Evolutionary conservation across 768 basidiomycete genomes (phyloP).

Genomic region (Paxillus rubicundulus): DNA sequence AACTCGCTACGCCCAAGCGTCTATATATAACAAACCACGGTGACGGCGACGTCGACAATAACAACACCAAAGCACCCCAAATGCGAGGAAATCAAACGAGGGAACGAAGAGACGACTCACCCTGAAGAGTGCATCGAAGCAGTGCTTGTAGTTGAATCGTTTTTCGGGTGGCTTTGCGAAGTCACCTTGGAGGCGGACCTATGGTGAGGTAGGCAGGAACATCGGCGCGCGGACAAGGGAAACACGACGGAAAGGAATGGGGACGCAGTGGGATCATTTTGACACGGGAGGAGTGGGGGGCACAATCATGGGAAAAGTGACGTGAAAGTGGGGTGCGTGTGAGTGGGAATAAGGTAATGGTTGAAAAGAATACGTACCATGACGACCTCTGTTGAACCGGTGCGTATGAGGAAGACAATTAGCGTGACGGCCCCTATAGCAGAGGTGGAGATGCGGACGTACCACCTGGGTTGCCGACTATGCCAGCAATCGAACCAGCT

Average conservation of each 20-base stretch:
- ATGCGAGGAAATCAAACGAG: neutral
- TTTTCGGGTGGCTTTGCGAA: conserved; percentile 87
- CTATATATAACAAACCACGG: neutral
- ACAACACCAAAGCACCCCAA: neutral
- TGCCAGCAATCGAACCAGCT: conserved; percentile 85
- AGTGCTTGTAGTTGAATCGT: conserved; percentile 87
- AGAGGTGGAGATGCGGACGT: conserved; percentile 13
- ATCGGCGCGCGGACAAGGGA: neutral
- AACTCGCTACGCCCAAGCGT: no score
- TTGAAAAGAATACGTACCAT: conserved; percentile 44
- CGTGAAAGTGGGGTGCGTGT: conserved; percentile 11
- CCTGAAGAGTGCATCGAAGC: conserved; percentile 82
- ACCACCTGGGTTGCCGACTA: conserved; percentile 90
- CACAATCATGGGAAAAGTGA: neutral
- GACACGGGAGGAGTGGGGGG: neutral
- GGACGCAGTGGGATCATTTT: neutral
- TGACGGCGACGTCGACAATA: neutral
- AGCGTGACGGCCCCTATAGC: neutral
- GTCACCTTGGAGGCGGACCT: conserved; percentile 86
- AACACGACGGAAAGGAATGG: neutral
- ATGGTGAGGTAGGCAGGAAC: neutral
- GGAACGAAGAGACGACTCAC: conserved; percentile 42
- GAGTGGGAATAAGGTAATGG: conserved; percentile 4
- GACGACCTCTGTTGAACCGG: conserved; percentile 53
- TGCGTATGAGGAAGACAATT: neutral